A percentile compares a stretch with the other conserved stretches of the same genome.
These are phyloP conservation scores for Diutina sp. DNA, from an alignment of 1,139 yeast genomes.

Conservation along the genomic window DNA sequence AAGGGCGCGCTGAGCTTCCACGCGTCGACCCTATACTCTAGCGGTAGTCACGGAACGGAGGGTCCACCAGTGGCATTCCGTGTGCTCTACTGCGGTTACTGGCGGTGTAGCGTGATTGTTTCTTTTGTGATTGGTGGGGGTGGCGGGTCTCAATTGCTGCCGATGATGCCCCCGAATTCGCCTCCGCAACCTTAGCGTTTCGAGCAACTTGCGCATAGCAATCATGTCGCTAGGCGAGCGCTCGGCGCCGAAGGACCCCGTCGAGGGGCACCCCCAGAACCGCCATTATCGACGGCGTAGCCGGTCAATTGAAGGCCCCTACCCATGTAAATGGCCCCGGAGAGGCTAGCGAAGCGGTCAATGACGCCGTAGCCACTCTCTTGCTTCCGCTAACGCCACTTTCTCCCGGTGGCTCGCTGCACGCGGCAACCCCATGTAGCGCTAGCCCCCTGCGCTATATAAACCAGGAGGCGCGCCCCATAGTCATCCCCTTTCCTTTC, in stretches of 20 bases:
- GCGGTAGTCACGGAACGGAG: not conserved
- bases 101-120: too few relatives aligned
- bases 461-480: conserved; percentile 7
- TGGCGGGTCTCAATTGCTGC: not conserved
- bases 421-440: not conserved
- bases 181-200: not conserved
- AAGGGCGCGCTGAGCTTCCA: not conserved
- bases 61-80: too few relatives aligned
- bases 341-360: too few relatives aligned
- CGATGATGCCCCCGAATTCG: not conserved
- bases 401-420: not conserved
- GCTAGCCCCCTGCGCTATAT: conserved; percentile 4
- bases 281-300: too few relatives aligned
- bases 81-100: too few relatives aligned
- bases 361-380: not conserved
- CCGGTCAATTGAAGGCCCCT: not conserved
- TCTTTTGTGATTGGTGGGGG: not conserved
- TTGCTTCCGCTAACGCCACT: not conserved
- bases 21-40: not conserved
- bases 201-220: not conserved
- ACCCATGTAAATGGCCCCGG: too few relatives aligned
- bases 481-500: conserved; percentile 3
- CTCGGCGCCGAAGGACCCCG: not conserved
- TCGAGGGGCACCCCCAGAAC: not conserved
- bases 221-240: not conserved